Evolutionary conservation across 495 filamentous ascomycete species (phyloP).

Genomic region (Hypomontagnella submonticulosa): DNA sequence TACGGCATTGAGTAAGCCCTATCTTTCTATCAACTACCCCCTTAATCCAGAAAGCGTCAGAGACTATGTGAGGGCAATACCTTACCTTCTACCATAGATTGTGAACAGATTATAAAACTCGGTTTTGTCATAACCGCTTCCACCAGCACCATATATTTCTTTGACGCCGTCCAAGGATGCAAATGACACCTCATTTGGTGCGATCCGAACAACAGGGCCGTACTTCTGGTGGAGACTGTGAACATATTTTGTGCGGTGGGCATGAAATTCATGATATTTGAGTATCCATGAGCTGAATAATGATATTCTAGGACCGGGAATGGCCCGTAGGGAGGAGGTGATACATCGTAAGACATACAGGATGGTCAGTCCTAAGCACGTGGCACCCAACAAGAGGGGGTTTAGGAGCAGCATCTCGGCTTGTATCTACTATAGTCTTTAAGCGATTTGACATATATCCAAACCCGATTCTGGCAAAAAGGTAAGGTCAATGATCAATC

Average conservation of each 20-base stretch:
- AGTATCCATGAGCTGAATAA: slow-evolving; percentile 63
- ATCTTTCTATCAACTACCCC: background rate
- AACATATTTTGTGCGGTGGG: slow-evolving; percentile 64
- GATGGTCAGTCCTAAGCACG: slow-evolving; percentile 32
- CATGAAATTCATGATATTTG: slow-evolving; percentile 68
- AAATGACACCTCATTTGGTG: slow-evolving; percentile 71
- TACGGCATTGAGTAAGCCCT: slow-evolving; percentile 18
- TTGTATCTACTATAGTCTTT: slow-evolving; percentile 7
- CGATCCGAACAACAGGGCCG: slow-evolving; percentile 66
- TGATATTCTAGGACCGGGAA: slow-evolving; percentile 67
- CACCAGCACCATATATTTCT: slow-evolving; percentile 72
- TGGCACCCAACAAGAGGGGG: slow-evolving; percentile 35
- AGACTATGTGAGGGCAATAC: slow-evolving; percentile 3
- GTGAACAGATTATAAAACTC: slow-evolving; percentile 73
- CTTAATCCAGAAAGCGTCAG: background rate
- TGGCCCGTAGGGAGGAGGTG: slow-evolving; percentile 53
- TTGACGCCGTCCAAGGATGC: slow-evolving; percentile 66
- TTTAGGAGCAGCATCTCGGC: slow-evolving; percentile 44
- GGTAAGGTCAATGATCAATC: background rate
- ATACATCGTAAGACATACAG: slow-evolving; percentile 42
- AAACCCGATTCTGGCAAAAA: background rate
- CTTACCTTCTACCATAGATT: slow-evolving; percentile 64
- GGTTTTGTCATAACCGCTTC: slow-evolving; percentile 75
- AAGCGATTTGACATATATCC: background rate
- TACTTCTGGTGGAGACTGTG: slow-evolving; percentile 66